These are phyloP conservation scores for Trapa bicornis DNA, from an alignment of 345 rosid genomes.

Conservation along the genomic window DNA sequence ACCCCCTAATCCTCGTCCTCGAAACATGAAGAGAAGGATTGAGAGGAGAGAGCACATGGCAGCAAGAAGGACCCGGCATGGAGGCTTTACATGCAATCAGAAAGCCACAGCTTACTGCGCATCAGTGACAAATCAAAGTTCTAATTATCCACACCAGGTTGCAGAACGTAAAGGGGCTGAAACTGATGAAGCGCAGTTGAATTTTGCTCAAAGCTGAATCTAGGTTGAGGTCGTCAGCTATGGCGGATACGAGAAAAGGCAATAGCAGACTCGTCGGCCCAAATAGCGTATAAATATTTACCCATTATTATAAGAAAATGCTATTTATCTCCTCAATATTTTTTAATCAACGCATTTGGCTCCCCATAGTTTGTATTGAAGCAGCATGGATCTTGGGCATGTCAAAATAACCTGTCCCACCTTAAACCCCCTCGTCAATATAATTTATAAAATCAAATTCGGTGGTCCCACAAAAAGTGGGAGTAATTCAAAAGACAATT, in stretches of 20 bases:
- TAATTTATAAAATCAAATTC: too few relatives aligned
- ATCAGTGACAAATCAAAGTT: slow-evolving; percentile 1
- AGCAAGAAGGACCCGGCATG: slow-evolving; percentile 12
- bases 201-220: too few relatives aligned
- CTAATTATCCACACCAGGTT: background rate
- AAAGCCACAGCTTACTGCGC: background rate
- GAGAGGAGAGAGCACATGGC: slow-evolving; percentile 2
- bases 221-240: background rate
- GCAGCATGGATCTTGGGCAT: too few relatives aligned
- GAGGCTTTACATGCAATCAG: slow-evolving; percentile 9
- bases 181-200: background rate
- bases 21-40: background rate
- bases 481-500: too few relatives aligned
- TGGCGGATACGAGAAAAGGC: background rate
- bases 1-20: background rate
- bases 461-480: too few relatives aligned
- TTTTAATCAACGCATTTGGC: background rate
- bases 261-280: background rate
- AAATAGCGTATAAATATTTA: background rate
- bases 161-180: background rate
- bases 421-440: too few relatives aligned
- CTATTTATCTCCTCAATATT: background rate
- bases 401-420: too few relatives aligned
- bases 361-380: background rate
- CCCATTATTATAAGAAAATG: background rate